These are phyloP conservation scores for Colletotrichum graminicola DNA, from an alignment of 2,329 filamentous ascomycete genomes.

Conservation along the genomic window DNA sequence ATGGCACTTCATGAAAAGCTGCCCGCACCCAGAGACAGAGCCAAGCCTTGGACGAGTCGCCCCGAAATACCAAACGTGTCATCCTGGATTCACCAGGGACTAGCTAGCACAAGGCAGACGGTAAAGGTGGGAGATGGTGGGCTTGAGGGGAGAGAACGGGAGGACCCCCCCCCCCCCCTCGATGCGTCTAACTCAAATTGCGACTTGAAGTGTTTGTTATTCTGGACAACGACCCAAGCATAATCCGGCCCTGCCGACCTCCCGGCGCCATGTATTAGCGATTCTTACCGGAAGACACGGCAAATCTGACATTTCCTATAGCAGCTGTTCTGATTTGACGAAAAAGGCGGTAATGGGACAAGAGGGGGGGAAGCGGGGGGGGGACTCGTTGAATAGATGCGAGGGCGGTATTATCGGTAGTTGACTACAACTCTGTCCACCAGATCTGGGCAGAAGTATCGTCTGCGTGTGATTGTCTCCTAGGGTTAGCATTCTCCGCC, in stretches of 20 bases:
- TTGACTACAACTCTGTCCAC: background rate
- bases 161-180: background rate
- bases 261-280: background rate
- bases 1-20: slow-evolving; percentile 13
- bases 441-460: background rate
- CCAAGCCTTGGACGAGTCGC: slow-evolving; percentile 30
- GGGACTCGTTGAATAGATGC: background rate
- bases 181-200: slow-evolving; percentile 2
- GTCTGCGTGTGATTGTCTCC: background rate
- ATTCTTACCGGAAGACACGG: background rate
- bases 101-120: background rate
- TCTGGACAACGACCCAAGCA: background rate
- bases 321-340: no score
- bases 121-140: background rate
- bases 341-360: no score
- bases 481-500: background rate
- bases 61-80: slow-evolving; percentile 10
- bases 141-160: background rate
- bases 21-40: slow-evolving; percentile 26
- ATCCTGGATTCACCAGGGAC: slow-evolving; percentile 17
- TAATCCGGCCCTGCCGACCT: background rate
- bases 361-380: background rate
- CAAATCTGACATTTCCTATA: background rate
- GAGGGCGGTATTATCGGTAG: background rate
- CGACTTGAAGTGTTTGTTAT: background rate